Evolutionary conservation across 306 rosid species (phyloP), one percentile per base, ranked within the genome.

Genomic region (Argentina anserina): DNA sequence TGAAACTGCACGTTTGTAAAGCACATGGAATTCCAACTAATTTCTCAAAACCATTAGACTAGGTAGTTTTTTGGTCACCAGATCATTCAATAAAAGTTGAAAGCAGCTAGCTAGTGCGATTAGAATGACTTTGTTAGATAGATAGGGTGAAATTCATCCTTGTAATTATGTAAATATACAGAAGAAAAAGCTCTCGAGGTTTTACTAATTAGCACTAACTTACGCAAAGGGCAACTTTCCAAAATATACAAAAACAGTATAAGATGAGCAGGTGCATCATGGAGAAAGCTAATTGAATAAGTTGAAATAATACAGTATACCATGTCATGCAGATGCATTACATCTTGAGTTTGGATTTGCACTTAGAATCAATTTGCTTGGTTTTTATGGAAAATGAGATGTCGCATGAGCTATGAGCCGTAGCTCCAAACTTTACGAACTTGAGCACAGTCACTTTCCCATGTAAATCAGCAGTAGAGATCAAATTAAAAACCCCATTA

Each of bases 361-460:
- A 90, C 15, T 1, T 75, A 0, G 96, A 76, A 34, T 59, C 37
- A 59, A 68, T 59, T 10, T 23, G 2, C 52, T 47, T 1, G 14
- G 81, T 18, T 21, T 4, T 36, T 1, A 82, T 0, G 9, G 75
- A 79, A 66, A 86, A 23, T 52, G 70, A 64, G 52, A 87, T 77
- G 26, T 65, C 69, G 60, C 96, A 86, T 0, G 37, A 43, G 47
- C 76, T 71, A 73, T 62, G 28, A 52, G 81, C 72, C 25, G 55
- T 79, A 20, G 87, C 90, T 67, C 71, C 75, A 12, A 62, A 5
- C 76, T 78, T 86, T 11, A 90, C 50, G 37, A 87, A 52, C 67
- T 84, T 86, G 1, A 86, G 37, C 49, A 81, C 0, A 12, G 10
- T 80, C 67, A 72, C 82, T 75, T 80, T 84, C 50, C 92, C 90